Base-by-base conservation (phyloP, 305 asterid species). In the Solanum chacoense region DNA sequence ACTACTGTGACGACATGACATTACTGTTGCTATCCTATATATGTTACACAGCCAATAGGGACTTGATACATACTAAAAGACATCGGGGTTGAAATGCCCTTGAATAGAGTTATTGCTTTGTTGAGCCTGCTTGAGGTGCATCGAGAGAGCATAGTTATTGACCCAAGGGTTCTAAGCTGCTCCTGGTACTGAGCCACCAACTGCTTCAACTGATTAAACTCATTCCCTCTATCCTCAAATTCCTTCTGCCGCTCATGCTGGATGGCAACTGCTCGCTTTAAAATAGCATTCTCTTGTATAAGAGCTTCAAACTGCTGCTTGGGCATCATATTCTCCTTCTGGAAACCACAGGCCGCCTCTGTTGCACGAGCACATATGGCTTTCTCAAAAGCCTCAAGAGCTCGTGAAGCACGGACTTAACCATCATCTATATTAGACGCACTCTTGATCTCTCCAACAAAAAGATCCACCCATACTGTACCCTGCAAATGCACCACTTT, bases 111-210 rank as follows among this genome's bases (percentile, higher is more conserved):
- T 92, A 92, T 89, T 93, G 92, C 91, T 90, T 85, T 95, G 98
- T 88, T 95, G 98, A 88, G 98, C 98, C 92, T 93, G 98, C 94
- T 97, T 94, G 85, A 96, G 97, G 93, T 97, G 99, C 98, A 96
- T 92, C 13, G 96, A 89, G 32, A 97, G 97, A 84, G 98, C 96
- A 71, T 96, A 97, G 89, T 96, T 96, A 93, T 93, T 94, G 22
- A 96, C 99, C 99, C 99, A 81, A 97, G 99, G 76, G 96, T 97
- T 89, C 98, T 93, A 84, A 95, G 90, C 91, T 97, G 99, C 93
- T 97, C 99, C 94, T 97, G 98, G 91, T 96, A 97, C 87, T 95
- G 98, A 90, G 96, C 90, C 86, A 94, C 95, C 13, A 93, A 91
- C 95, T 96, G 96, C 92, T 95, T 97, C 91, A 97, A 91, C 91